Percentiles rank a stretch among this genome's conserved stretches.
Conservation (phyloP, 148 eudicot species). For the Linanthus parryae region DNA sequence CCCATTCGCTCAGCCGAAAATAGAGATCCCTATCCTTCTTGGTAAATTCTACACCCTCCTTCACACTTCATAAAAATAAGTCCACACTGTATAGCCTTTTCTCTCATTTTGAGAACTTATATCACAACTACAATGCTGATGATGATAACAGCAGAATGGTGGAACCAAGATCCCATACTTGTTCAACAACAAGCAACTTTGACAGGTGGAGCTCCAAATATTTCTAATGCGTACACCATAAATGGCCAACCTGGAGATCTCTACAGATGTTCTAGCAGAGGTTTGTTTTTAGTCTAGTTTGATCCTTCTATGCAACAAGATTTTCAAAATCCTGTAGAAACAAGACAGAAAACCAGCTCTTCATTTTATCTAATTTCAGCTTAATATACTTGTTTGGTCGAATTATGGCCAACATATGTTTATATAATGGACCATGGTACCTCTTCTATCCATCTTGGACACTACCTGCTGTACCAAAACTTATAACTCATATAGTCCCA, state of each 20-base stretch:
- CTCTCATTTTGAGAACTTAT: not conserved
- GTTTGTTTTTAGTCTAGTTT: conserved; percentile 23
- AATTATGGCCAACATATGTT: not conserved
- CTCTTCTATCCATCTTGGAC: not conserved
- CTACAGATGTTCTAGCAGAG: conserved; percentile 64
- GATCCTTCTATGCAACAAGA: too few species aligned
- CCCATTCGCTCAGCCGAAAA: conserved; percentile 66
- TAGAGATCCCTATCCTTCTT: conserved; percentile 60
- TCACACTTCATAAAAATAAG: not conserved
- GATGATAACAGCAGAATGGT: conserved; percentile 72
- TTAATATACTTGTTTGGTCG: not conserved
- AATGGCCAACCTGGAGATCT: conserved; percentile 91
- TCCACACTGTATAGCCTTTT: not conserved
- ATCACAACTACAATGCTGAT: not conserved
- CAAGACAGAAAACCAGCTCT: too few species aligned
- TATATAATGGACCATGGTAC: not conserved
- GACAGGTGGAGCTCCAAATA: conserved; percentile 75
- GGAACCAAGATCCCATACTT: conserved; percentile 72
- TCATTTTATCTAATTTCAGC: not conserved
- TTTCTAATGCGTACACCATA: conserved; percentile 81
- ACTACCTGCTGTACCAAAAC: too few species aligned
- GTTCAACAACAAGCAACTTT: conserved; percentile 51
- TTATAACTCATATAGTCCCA: too few species aligned
- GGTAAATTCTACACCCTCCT: conserved; percentile 29
- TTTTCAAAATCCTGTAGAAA: not conserved